Conservation (phyloP, 306 rosid genomes). For the Quillaja saponaria region DNA sequence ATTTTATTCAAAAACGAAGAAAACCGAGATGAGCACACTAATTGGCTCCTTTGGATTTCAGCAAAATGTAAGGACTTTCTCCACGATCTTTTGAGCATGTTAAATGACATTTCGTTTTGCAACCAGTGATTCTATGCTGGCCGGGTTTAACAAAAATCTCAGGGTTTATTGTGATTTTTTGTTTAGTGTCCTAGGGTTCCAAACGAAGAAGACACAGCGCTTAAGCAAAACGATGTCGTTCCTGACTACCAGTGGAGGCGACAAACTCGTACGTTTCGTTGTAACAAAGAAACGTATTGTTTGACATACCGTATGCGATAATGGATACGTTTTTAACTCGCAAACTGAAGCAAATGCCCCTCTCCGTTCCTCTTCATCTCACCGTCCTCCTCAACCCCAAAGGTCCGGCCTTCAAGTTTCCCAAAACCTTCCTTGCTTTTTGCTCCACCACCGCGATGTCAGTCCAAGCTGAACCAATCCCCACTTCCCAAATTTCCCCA, state of each 20-base stretch:
- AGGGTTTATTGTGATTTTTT: not conserved
- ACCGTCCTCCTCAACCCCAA: slow-evolving; percentile 18
- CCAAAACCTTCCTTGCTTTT: slow-evolving; percentile 18
- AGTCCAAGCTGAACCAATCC: slow-evolving; percentile 21
- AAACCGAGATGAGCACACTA: slow-evolving; percentile 1
- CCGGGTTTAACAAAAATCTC: too few relatives aligned
- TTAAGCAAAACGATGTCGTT: not conserved
- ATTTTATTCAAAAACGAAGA: slow-evolving; percentile 25
- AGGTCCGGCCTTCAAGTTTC: slow-evolving; percentile 9
- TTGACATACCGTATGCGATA: too few relatives aligned
- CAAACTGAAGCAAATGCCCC: too few relatives aligned
- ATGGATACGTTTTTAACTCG: too few relatives aligned
- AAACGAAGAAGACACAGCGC: too few relatives aligned
- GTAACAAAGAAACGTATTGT: too few relatives aligned
- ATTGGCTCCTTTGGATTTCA: slow-evolving; percentile 9
- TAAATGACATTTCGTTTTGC: slow-evolving; percentile 40
- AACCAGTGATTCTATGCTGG: too few relatives aligned
- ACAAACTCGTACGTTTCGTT: too few relatives aligned
- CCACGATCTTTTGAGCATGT: slow-evolving; percentile 31
- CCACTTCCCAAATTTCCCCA: slow-evolving; percentile 39
- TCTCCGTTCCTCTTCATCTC: too few relatives aligned
- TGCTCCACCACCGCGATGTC: slow-evolving; percentile 43
- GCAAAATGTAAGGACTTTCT: slow-evolving; percentile 12
- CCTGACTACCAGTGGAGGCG: too few relatives aligned
- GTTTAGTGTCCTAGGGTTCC: too few relatives aligned